Evolutionary conservation across 768 basidiomycete species (phyloP).

Genomic region (Lentinula guzmanii): DNA sequence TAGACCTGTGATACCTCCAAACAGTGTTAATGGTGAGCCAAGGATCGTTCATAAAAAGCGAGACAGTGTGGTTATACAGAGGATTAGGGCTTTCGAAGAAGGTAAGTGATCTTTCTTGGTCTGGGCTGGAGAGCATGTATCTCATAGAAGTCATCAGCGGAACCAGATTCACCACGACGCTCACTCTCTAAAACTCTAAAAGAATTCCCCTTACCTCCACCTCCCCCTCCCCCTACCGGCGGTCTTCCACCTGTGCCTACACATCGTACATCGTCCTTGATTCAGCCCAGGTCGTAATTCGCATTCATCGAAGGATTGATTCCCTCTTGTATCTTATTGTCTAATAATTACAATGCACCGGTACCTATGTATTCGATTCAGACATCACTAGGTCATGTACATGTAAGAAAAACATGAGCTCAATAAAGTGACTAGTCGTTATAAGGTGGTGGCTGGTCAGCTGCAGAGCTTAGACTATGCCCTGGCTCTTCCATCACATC

Average conservation of each 20-base stretch:
- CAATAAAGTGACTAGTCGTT: not conserved
- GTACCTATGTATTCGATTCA: no score
- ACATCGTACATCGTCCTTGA: not conserved
- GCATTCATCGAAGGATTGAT: not conserved
- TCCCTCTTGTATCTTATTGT: not conserved
- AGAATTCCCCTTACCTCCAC: slow-evolving; percentile 34
- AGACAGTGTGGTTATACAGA: slow-evolving; percentile 31
- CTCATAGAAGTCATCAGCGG: not conserved
- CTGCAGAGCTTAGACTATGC: slow-evolving; percentile 20
- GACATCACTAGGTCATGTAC: no score
- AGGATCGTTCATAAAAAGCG: slow-evolving; percentile 16
- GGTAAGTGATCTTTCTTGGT: slow-evolving; percentile 5
- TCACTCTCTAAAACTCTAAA: slow-evolving; percentile 18
- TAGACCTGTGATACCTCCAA: not conserved
- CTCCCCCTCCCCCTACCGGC: slow-evolving; percentile 13
- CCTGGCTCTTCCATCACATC: slow-evolving; percentile 23
- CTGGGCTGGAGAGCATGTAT: not conserved
- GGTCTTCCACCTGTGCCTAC: slow-evolving; percentile 2
- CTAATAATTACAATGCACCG: not conserved
- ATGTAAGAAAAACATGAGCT: no score
- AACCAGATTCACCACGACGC: not conserved
- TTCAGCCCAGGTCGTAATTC: not conserved
- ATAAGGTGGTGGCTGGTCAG: slow-evolving; percentile 13
- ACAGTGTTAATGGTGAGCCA: not conserved
- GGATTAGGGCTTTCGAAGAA: slow-evolving; percentile 25